Base-by-base conservation (phyloP, 2,329 filamentous ascomycete species). In the Aureobasidium leucospermi region DNA sequence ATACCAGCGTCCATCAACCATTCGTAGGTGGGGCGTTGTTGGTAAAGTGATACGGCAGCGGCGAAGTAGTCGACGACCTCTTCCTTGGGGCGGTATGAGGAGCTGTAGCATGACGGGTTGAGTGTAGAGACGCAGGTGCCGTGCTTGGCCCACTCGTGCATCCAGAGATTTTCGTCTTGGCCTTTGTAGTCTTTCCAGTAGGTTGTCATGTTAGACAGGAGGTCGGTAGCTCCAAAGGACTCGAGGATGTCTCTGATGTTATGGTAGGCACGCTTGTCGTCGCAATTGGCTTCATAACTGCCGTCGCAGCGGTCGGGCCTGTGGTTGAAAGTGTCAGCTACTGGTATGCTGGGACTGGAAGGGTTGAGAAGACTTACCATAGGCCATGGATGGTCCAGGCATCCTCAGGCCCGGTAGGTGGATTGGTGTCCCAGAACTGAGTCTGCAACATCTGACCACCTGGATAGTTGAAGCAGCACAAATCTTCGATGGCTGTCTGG, bases 351-450 rank as follows among this genome's bases (percentile, higher is more conserved):
- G 6, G 23, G 23, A 52, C 15, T 6, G 23, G 11, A 39, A 15
- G 16, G 3, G 43, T 46, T 16, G 16, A 31, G 29, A 23, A 32
- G 28, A 41, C 47, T 15, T 31, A 80, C 79, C 81, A 88, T 8
- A 90, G 77, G 1, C 87, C 87, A 68, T 90, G 88, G 42, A 90
- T 80, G 1, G 86, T 90, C 87, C 87, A 92, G 6, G 83, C 85
- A 68, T 89, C 81, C 52, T 72, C 73, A 2, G 88, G 87, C 0
- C 88, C 87, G 4, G 83, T 81, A 1, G 79, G 75, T 1, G 86
- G 86, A 60, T 80, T 69, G 0, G 83, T 81, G 67, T 91, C 87
- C 88, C 88, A 91, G 74, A 91, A 90, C 66, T 91, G 88, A 2
- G 88, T 90, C 71, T 84, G 82, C 4, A 90, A 78, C 46, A 91